Percentiles rank a stretch among this genome's conserved stretches.
Conservation (phyloP, 2,329 filamentous ascomycete species). For the Immersiporthe knoxdaviesiana region DNA sequence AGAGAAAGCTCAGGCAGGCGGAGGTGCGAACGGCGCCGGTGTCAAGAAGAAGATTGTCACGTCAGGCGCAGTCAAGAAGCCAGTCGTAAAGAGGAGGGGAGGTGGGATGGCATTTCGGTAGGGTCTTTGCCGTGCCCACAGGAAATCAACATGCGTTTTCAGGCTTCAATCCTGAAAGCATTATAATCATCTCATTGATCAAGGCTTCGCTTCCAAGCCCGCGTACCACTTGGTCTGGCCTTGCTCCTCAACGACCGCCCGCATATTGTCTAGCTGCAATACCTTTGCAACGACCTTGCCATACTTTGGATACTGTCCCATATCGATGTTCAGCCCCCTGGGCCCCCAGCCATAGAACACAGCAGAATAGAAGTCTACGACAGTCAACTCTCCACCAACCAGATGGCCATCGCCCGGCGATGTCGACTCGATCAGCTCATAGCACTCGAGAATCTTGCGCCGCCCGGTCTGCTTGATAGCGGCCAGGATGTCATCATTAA, state of each 20-base stretch:
- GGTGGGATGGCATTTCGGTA: constrained; percentile 43
- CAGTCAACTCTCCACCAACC: constrained; percentile 32
- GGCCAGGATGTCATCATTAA: constrained; percentile 31
- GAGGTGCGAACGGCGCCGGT: constrained; percentile 38
- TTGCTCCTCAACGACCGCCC: constrained; percentile 3
- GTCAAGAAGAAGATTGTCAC: constrained; percentile 59
- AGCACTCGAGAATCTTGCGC: constrained; percentile 29
- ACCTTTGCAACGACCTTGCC: not conserved
- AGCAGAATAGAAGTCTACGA: constrained; percentile 29
- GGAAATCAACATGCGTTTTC: not conserved
- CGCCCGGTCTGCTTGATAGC: constrained; percentile 32
- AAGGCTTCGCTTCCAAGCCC: not conserved
- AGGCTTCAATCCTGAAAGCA: not conserved
- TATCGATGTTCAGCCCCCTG: not conserved
- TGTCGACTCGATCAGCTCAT: constrained; percentile 21
- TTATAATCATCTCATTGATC: not conserved
- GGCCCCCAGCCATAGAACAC: constrained; percentile 1
- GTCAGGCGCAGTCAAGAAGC: constrained; percentile 66
- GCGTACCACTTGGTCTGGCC: not conserved
- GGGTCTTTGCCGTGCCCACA: not conserved
- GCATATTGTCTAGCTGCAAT: not conserved
- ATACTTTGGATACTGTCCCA: not conserved
- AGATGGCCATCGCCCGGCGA: constrained; percentile 17
- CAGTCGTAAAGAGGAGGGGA: constrained; percentile 59
- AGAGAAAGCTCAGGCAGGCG: constrained; percentile 49